Base-by-base conservation (phyloP, 768 basidiomycete genomes). In the Suillus occidentalis region DNA sequence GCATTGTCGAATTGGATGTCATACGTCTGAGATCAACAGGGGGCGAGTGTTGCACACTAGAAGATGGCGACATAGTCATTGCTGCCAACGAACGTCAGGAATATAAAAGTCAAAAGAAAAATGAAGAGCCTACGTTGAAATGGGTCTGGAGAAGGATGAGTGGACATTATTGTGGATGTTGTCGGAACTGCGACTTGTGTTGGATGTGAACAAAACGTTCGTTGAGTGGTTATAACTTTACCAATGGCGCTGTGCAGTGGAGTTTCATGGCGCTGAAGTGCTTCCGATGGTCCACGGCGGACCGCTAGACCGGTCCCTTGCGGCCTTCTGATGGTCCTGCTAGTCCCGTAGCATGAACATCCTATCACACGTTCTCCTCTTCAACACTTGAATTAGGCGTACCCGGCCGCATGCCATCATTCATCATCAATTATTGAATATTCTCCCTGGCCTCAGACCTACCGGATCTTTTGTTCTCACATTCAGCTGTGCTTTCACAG, bases 11-110 rank as follows among this genome's bases (percentile, higher is more conserved):
- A 37, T 77, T 77, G 34, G 86, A 87, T 22, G 83, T 84, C 77
- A 88, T 85, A 71, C 84, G 84, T 52, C 86, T 83, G 56, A 86
- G 78, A 71, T 87, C 85, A 58, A 78, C 72, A 61, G 80, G 75
- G 63, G 80, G 74, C 34, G 80, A 74, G 67, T 68, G 42, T 57
- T 69, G 73, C 9, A 64, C 63, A 28, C 39, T 58, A 6, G 57
- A 18, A 58, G 57, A 40, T 12, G 65, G 69, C 10, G 65, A 58
- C 52, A 65, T 61, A 60, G 67, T 63, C 66, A 64, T 70, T 58
- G 65, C 70, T 75, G 22, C 9, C 18, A 40, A 58, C 16, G 25
- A 40, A 40, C 10, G 57, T 58, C 57, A 58, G 57, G 5, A 28
- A 20, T 22, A 7, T 14, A 14, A 42, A 52, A 12, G 63, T 40